These are phyloP conservation scores for Cyclostephanos tholiformis DNA, from an alignment of 108 stramenopile genomes.

Conservation along the genomic window DNA sequence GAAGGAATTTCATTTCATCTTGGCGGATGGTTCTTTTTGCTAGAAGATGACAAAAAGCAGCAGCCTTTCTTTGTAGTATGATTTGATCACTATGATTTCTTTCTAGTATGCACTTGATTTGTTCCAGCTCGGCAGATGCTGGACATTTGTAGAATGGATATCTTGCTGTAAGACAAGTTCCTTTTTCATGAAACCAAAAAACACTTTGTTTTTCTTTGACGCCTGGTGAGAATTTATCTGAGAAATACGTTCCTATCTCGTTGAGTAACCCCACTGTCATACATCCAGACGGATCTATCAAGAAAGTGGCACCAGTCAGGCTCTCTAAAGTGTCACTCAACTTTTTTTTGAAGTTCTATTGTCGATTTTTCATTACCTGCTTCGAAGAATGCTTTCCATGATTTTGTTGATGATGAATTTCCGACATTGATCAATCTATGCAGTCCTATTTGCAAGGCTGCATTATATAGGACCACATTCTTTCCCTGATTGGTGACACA, in stretches of 20 bases:
- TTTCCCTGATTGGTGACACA: slow-evolving; percentile 27
- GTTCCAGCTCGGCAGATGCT: slow-evolving; percentile 21
- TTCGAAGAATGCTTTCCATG: slow-evolving; percentile 20
- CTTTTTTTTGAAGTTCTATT: slow-evolving; percentile 14
- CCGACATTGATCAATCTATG: slow-evolving; percentile 19
- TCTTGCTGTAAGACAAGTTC: slow-evolving; percentile 34
- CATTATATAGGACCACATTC: slow-evolving; percentile 38
- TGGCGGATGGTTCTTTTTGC: neutral
- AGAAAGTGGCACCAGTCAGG: slow-evolving; percentile 51
- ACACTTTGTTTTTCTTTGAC: neutral
- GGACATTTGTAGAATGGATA: slow-evolving; percentile 37
- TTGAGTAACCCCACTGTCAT: slow-evolving; percentile 43
- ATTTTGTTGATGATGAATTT: slow-evolving; percentile 12
- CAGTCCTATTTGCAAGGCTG: slow-evolving; percentile 46
- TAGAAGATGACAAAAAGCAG: slow-evolving; percentile 13
- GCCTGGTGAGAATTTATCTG: neutral
- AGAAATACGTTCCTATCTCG: slow-evolving; percentile 37
- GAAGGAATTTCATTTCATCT: no score
- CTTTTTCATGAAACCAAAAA: slow-evolving; percentile 24
- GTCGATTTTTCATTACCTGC: neutral
- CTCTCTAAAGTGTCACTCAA: slow-evolving; percentile 59
- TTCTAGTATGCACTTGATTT: neutral
- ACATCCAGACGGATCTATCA: slow-evolving; percentile 23
- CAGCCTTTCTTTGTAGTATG: slow-evolving; percentile 7
- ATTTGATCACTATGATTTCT: neutral